A percentile compares a stretch with the other conserved stretches of the same genome.
These are phyloP conservation scores for Talaromyces marneffei DNA, from an alignment of 2,329 filamentous ascomycete genomes.

Conservation along the genomic window DNA sequence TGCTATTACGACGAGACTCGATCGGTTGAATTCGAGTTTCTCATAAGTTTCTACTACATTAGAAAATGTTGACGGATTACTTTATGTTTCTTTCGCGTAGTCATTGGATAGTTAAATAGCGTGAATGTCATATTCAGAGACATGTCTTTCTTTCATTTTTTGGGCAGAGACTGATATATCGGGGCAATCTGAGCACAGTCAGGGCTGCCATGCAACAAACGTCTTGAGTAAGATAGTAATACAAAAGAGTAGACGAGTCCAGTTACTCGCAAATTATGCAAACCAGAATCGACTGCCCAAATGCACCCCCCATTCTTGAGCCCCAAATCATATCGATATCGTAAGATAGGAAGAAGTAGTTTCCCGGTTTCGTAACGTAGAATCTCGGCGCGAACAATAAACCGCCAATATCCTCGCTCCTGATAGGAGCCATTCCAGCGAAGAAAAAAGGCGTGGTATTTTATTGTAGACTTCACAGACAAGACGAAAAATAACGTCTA, in stretches of 20 bases:
- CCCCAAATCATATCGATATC: not conserved
- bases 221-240: not conserved
- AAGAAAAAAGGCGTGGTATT: not conserved
- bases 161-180: not conserved
- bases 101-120: not conserved
- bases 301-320: not conserved
- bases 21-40: conserved; percentile 34
- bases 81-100: not conserved
- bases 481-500: not conserved
- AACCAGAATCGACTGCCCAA: not conserved
- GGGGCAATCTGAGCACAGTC: too few species aligned
- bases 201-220: not conserved
- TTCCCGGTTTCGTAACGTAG: not conserved
- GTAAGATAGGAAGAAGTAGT: not conserved
- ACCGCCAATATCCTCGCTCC: not conserved
- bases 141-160: not conserved
- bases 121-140: not conserved
- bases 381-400: not conserved
- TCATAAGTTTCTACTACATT: conserved; percentile 7
- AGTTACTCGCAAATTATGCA: too few species aligned
- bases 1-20: conserved; percentile 37
- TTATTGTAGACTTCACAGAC: conserved; percentile 2
- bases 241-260: not conserved
- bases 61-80: too few species aligned
- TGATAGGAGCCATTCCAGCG: not conserved